A percentile compares a stretch with the other conserved stretches of the same genome.
Conservation (phyloP, 2,329 filamentous ascomycete genomes). For the Dactylellina leptospora region DNA sequence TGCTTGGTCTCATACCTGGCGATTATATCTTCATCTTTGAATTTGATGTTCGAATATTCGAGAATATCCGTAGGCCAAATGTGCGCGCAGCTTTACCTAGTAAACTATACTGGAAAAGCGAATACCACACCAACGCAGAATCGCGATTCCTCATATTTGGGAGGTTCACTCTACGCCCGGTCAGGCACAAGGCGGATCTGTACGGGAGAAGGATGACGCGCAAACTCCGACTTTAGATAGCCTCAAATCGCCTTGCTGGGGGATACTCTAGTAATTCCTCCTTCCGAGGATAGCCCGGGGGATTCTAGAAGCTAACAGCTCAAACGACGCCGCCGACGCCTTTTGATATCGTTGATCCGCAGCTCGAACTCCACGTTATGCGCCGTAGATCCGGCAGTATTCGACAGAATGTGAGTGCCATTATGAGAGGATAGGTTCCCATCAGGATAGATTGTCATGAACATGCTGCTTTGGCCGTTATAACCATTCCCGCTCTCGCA, state of each 20-base stretch:
- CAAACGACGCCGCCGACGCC: conserved; percentile 16
- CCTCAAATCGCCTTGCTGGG: conserved; percentile 45
- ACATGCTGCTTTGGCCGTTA: conserved; percentile 23
- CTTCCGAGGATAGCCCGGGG: not conserved
- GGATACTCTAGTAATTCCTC: conserved; percentile 10
- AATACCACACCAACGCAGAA: not conserved
- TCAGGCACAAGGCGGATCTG: not conserved
- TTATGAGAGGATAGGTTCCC: conserved; percentile 42
- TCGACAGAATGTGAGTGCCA: conserved; percentile 23
- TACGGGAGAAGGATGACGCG: not conserved
- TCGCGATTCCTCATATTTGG: not conserved
- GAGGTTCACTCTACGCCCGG: no score
- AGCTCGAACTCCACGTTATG: conserved; percentile 16
- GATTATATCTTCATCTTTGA: no score
- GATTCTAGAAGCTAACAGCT: conserved; percentile 8
- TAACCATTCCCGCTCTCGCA: conserved; percentile 39
- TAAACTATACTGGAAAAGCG: no score
- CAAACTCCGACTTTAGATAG: conserved; percentile 4
- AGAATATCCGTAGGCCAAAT: no score
- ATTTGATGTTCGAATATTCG: no score
- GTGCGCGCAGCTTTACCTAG: no score
- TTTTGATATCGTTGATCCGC: conserved; percentile 41
- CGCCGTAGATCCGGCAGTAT: conserved; percentile 20
- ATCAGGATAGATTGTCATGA: conserved; percentile 44
- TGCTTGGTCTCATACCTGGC: no score